Conservation (phyloP, 2,329 filamentous ascomycete genomes). For the Clarireedia hainanense region DNA sequence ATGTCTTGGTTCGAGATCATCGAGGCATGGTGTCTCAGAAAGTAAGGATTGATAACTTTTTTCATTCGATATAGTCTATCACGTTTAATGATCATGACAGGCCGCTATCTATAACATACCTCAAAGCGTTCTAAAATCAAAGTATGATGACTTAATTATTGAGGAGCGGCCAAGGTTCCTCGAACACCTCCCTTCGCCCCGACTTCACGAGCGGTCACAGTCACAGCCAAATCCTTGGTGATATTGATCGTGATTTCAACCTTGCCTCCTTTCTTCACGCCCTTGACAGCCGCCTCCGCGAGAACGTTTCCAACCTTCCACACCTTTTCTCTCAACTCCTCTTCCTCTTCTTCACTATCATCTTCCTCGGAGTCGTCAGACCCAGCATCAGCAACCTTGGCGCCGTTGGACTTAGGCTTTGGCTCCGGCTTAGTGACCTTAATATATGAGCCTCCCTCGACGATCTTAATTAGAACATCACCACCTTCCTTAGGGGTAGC, state of each 20-base stretch:
- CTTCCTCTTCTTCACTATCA: constrained; percentile 66
- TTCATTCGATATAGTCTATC: background rate
- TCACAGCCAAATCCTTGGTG: constrained; percentile 68
- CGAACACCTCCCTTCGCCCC: constrained; percentile 40
- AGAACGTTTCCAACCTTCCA: constrained; percentile 82
- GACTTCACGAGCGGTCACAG: constrained; percentile 75
- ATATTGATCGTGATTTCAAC: constrained; percentile 93
- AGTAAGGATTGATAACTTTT: background rate
- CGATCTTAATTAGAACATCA: constrained; percentile 80
- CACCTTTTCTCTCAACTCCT: constrained; percentile 81
- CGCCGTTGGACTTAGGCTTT: constrained; percentile 56
- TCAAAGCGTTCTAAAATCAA: constrained; percentile 1
- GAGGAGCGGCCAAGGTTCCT: constrained; percentile 25
- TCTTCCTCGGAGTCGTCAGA: constrained; percentile 51
- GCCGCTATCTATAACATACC: constrained; percentile 3
- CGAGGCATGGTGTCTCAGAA: background rate
- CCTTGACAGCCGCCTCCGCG: constrained; percentile 78
- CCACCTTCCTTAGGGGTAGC: constrained; percentile 70
- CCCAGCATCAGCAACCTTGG: constrained; percentile 49
- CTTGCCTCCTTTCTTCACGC: constrained; percentile 79
- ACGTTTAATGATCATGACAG: background rate
- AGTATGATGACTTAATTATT: constrained; percentile 8
- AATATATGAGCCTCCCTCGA: constrained; percentile 84
- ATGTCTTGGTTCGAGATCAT: background rate
- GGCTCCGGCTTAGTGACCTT: constrained; percentile 85